Conservation (phyloP, 306 rosid genomes). For the Prunus campanulata region DNA sequence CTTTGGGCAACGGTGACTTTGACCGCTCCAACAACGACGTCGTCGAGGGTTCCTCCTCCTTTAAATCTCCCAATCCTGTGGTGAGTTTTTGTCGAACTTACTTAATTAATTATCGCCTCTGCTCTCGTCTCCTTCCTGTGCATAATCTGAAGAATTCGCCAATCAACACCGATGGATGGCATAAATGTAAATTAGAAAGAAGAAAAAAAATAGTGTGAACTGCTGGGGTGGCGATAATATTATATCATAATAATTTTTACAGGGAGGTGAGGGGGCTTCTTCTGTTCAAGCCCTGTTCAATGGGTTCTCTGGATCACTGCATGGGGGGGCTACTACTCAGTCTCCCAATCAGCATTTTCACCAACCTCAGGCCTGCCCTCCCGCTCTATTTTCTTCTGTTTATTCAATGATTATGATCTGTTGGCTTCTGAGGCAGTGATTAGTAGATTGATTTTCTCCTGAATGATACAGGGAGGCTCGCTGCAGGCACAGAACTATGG, state of each 20-base stretch:
- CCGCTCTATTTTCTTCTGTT: not conserved
- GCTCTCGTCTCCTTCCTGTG: too few relatives aligned
- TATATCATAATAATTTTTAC: not conserved
- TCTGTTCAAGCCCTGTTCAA: constrained; percentile 53
- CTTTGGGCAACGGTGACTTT: constrained; percentile 39
- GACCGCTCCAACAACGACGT: constrained; percentile 62
- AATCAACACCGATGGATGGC: not conserved
- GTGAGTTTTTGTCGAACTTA: constrained; percentile 25
- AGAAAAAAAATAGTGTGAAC: too few relatives aligned
- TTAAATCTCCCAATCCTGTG: constrained; percentile 44
- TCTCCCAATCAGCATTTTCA: constrained; percentile 60
- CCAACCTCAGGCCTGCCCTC: constrained; percentile 42
- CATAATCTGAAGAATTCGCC: not conserved
- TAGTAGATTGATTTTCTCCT: too few relatives aligned
- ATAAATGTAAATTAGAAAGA: not conserved
- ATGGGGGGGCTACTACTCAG: constrained; percentile 10
- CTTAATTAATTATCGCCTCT: not conserved
- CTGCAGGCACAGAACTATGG: constrained; percentile 51
- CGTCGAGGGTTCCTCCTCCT: constrained; percentile 47
- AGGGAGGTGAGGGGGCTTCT: constrained; percentile 40
- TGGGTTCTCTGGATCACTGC: constrained; percentile 62
- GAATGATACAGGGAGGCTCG: constrained; percentile 25
- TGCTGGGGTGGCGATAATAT: too few relatives aligned
- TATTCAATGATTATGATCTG: not conserved
- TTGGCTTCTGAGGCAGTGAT: not conserved